phyloP scores from a whole-genome alignment of 2,329 filamentous ascomycete species.

The Daldinia sp. region DNA sequence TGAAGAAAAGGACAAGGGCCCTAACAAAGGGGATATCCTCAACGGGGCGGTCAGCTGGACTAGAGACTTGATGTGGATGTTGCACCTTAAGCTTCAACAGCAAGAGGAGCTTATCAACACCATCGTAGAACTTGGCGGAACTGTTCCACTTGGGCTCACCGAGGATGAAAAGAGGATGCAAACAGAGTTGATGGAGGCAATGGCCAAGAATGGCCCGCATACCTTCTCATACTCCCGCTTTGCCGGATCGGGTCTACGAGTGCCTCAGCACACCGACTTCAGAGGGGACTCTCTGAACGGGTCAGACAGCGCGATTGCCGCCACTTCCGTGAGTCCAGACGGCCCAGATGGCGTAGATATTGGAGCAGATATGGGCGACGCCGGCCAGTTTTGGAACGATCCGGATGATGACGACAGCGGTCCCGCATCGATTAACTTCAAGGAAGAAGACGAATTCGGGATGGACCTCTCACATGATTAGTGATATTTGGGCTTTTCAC shows the following conservation, averaged over 20 bases:
- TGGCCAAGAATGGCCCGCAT: slow-evolving; percentile 80
- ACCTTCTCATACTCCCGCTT: slow-evolving; percentile 88
- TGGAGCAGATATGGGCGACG: slow-evolving; percentile 61
- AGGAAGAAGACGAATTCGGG: slow-evolving; percentile 93
- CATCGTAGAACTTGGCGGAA: slow-evolving; percentile 77
- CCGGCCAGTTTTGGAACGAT: slow-evolving; percentile 73
- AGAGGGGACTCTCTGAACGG: slow-evolving; percentile 80
- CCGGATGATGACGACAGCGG: slow-evolving; percentile 79
- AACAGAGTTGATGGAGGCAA: slow-evolving; percentile 87
- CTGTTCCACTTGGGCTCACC: slow-evolving; percentile 82
- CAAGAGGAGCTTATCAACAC: slow-evolving; percentile 86
- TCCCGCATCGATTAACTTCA: slow-evolving; percentile 77
- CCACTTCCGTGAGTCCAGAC: slow-evolving; percentile 66
- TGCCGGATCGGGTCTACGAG: slow-evolving; percentile 85
- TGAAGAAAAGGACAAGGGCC: slow-evolving; percentile 98
- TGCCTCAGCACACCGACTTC: slow-evolving; percentile 93
- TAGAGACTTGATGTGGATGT: slow-evolving; percentile 96
- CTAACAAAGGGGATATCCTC: slow-evolving; percentile 98
- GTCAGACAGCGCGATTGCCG: slow-evolving; percentile 55
- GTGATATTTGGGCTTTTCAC: slow-evolving; percentile 13
- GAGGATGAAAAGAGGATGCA: slow-evolving; percentile 98
- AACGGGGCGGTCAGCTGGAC: slow-evolving; percentile 98
- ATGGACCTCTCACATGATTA: slow-evolving; percentile 75
- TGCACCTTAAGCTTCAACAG: slow-evolving; percentile 88
- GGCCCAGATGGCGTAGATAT: slow-evolving; percentile 56